phyloP scores from a whole-genome alignment of 441 rosid genomes.

The Kokia cookei region DNA sequence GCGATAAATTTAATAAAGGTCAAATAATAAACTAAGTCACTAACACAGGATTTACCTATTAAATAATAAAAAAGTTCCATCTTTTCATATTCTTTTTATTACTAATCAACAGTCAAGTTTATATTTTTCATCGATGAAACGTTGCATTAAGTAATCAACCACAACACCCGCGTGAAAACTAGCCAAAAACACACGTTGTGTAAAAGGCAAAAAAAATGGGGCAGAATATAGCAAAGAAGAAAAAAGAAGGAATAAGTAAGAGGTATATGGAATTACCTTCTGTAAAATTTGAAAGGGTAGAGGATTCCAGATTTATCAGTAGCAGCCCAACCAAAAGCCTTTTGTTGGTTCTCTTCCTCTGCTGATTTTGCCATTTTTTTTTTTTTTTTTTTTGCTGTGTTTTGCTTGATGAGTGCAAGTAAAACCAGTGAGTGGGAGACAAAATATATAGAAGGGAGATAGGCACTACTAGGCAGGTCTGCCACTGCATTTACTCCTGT shows the following conservation, averaged over 20 bases:
- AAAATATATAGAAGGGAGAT: neutral
- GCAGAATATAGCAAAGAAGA: too few species aligned
- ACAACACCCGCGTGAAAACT: neutral
- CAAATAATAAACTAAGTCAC: neutral
- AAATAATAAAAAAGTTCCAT: neutral
- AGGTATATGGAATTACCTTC: constrained; percentile 37
- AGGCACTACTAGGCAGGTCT: neutral
- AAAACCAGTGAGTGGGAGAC: neutral
- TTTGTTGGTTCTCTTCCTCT: constrained; percentile 37
- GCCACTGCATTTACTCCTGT: neutral
- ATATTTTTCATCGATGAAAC: neutral
- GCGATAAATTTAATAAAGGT: neutral
- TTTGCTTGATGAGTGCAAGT: neutral
- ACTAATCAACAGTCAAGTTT: neutral
- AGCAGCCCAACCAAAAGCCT: constrained; percentile 85
- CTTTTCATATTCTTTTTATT: neutral
- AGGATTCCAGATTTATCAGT: constrained; percentile 51
- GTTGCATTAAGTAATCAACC: neutral
- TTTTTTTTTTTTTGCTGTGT: neutral
- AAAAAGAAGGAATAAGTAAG: neutral
- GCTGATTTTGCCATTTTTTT: constrained; percentile 40
- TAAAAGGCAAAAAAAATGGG: neutral
- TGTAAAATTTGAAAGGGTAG: constrained; percentile 65
- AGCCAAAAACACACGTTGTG: neutral
- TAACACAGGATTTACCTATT: neutral